Conservation (phyloP, 805 yeast genomes). For the Ogataea dorogensis region DNA sequence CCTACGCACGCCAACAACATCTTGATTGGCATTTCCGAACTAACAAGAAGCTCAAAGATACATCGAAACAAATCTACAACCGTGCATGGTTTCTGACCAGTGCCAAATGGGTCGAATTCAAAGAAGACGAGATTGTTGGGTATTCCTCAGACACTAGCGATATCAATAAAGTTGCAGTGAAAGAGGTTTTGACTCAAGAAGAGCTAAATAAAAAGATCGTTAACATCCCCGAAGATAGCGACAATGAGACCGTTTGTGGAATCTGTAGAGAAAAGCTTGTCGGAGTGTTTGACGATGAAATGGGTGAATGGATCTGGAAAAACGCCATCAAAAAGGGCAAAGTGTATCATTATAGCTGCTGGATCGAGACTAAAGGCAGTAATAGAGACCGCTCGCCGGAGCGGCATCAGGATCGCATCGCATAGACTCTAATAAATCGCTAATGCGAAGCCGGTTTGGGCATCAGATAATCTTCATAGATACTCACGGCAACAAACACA, state of each 20-base stretch:
- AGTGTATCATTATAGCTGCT: constrained; percentile 67
- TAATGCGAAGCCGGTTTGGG: not conserved
- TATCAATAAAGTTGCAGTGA: constrained; percentile 17
- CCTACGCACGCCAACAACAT: constrained; percentile 57
- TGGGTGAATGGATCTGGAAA: constrained; percentile 82
- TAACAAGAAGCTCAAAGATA: constrained; percentile 64
- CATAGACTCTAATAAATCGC: constrained; percentile 3
- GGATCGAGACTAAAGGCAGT: constrained; percentile 49
- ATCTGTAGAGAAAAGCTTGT: constrained; percentile 65
- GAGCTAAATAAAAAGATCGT: constrained; percentile 50
- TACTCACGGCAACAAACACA: constrained; percentile 65
- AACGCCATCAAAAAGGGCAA: constrained; percentile 51
- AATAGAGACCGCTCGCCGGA: constrained; percentile 34
- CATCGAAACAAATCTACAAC: constrained; percentile 57
- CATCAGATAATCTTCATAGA: constrained; percentile 53
- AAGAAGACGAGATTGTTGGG: constrained; percentile 62
- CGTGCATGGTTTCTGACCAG: constrained; percentile 81
- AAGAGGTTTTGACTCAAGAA: constrained; percentile 27
- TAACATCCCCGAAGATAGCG: constrained; percentile 63
- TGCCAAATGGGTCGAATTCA: constrained; percentile 69
- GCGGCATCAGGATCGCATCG: too few relatives aligned
- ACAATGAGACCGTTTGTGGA: constrained; percentile 60
- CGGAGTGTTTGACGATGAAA: constrained; percentile 68
- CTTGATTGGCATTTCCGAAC: constrained; percentile 96
- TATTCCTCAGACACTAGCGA: constrained; percentile 23